Percentiles rank a stretch among this genome's conserved stretches.
Conservation (phyloP, 164 flowering plant genomes). For the Chloranthus sessilifolius region DNA sequence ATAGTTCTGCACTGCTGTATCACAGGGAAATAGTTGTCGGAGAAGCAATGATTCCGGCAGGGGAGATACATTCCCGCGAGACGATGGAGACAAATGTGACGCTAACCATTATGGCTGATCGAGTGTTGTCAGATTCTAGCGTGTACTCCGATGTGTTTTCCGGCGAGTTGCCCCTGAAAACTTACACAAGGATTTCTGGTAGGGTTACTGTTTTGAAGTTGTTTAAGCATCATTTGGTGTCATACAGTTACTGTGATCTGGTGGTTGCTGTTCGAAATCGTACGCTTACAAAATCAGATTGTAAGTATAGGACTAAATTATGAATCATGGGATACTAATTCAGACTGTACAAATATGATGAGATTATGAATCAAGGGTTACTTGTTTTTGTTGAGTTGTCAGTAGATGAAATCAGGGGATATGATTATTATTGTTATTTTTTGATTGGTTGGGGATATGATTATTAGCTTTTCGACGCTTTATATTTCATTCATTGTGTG, state of each 20-base stretch:
- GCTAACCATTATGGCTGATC: constrained; percentile 60
- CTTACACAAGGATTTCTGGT: constrained; percentile 34
- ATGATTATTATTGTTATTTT: too few relatives aligned
- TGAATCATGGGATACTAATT: too few relatives aligned
- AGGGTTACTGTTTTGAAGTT: constrained; percentile 37
- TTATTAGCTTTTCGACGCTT: too few relatives aligned
- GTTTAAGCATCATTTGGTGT: constrained; percentile 42
- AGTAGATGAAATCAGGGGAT: too few relatives aligned
- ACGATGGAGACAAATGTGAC: constrained; percentile 35
- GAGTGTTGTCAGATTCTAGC: constrained; percentile 21
- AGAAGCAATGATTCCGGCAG: constrained; percentile 52
- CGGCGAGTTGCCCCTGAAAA: constrained; percentile 26
- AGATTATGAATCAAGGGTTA: too few relatives aligned
- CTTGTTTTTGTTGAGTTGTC: too few relatives aligned
- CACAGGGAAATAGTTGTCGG: constrained; percentile 58
- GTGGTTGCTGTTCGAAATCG: constrained; percentile 23
- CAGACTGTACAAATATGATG: too few relatives aligned
- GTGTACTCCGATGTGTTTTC: constrained; percentile 25
- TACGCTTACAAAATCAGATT: constrained; percentile 25
- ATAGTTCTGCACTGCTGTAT: constrained; percentile 38
- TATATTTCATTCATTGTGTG: too few relatives aligned
- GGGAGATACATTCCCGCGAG: constrained; percentile 36
- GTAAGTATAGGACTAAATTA: constrained; percentile 37
- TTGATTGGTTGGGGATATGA: too few relatives aligned
- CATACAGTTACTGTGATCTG: constrained; percentile 52